These are phyloP conservation scores for Takashimella koratensis DNA, from an alignment of 1,284 basidiomycete genomes.

Conservation along the genomic window DNA sequence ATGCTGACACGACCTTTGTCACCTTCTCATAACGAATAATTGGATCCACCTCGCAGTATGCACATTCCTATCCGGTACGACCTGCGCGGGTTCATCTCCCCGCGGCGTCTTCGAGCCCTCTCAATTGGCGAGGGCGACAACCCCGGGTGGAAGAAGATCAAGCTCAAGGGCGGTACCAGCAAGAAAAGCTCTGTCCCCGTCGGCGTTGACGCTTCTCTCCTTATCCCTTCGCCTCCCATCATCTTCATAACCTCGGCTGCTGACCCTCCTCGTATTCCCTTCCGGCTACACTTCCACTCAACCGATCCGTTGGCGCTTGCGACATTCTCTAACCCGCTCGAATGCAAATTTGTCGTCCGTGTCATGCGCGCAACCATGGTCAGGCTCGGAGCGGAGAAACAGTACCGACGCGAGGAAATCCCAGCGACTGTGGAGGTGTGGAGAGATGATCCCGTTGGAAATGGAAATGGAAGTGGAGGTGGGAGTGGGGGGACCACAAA, in stretches of 20 bases:
- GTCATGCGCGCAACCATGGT: slow-evolving; percentile 32
- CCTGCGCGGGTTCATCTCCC: slow-evolving; percentile 28
- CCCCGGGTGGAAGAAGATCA: slow-evolving; percentile 36
- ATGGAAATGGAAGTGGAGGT: background rate
- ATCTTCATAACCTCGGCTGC: slow-evolving; percentile 18
- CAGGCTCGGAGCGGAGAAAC: slow-evolving; percentile 24
- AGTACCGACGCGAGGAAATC: slow-evolving; percentile 30
- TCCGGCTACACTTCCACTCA: slow-evolving; percentile 37
- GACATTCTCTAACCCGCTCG: slow-evolving; percentile 28
- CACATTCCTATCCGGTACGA: slow-evolving; percentile 34
- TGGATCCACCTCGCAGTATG: slow-evolving; percentile 12
- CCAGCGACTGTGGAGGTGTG: slow-evolving; percentile 30
- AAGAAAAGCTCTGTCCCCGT: background rate
- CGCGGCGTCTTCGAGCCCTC: slow-evolving; percentile 25
- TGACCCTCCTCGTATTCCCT: slow-evolving; percentile 27
- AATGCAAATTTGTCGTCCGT: slow-evolving; percentile 28
- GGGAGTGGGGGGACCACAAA: too few relatives aligned
- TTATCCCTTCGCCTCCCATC: slow-evolving; percentile 38
- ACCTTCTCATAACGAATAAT: background rate
- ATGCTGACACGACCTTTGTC: too few relatives aligned
- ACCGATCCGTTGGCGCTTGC: slow-evolving; percentile 19
- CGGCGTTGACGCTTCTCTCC: slow-evolving; percentile 26
- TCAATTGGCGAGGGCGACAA: slow-evolving; percentile 31
- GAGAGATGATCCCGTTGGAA: slow-evolving; percentile 24
- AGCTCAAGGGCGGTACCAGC: slow-evolving; percentile 26